Conservation (phyloP, 352 stramenopile genomes). For the Halophytophthora polymorphica region DNA sequence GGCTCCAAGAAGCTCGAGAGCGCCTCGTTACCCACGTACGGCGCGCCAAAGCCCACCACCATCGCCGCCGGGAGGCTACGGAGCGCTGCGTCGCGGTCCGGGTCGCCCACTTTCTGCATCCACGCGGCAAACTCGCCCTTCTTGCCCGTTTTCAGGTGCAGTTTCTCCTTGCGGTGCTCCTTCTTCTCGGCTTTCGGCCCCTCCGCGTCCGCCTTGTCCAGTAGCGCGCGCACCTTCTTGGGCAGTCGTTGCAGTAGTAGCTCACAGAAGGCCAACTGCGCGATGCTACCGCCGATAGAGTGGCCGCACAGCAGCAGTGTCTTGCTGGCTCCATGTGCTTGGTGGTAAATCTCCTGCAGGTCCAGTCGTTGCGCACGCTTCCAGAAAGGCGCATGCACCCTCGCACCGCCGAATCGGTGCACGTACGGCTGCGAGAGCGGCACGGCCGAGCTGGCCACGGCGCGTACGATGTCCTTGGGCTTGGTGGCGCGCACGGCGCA, state of each 20-base stretch:
- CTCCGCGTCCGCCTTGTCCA: conserved; percentile 52
- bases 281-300: conserved; percentile 75
- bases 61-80: conserved; percentile 38
- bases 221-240: conserved; percentile 23
- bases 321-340: conserved; percentile 42
- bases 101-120: conserved; percentile 15
- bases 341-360: conserved; percentile 35
- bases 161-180: conserved; percentile 18
- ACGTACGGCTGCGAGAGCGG: conserved; percentile 63
- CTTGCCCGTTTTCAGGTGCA: conserved; percentile 19
- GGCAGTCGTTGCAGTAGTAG: conserved; percentile 65
- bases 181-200: conserved; percentile 29
- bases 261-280: conserved; percentile 66
- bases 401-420: conserved; percentile 65
- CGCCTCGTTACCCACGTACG: conserved; percentile 58
- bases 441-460: conserved; percentile 61
- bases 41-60: conserved; percentile 66
- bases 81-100: conserved; percentile 14
- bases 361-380: conserved; percentile 57
- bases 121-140: conserved; percentile 15
- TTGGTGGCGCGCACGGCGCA: conserved; percentile 63
- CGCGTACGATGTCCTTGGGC: conserved; percentile 57
- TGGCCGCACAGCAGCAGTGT: conserved; percentile 71
- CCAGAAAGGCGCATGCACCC: conserved; percentile 76
- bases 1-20: conserved; percentile 44